phyloP scores from a whole-genome alignment of 1,139 yeast species.

The Diutina scorzettiae region DNA sequence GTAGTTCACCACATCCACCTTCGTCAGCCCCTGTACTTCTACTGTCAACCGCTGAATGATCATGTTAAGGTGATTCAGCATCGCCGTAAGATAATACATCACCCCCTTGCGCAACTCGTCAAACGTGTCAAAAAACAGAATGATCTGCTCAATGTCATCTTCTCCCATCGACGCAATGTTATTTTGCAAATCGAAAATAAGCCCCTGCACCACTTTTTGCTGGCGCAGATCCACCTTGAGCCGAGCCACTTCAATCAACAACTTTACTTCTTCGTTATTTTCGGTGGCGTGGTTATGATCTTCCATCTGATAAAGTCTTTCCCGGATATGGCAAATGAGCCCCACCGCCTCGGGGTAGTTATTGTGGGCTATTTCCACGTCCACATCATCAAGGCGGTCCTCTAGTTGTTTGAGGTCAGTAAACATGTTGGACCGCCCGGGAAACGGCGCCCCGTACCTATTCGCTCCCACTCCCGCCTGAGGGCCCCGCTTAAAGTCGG shows the following conservation, averaged over 20 bases:
- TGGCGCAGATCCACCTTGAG: constrained; percentile 28
- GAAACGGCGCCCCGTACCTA: neutral
- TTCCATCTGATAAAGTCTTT: constrained; percentile 17
- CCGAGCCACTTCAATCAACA: constrained; percentile 26
- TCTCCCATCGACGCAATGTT: constrained; percentile 22
- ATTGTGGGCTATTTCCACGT: constrained; percentile 52
- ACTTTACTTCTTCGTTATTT: constrained; percentile 19
- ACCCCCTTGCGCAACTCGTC: constrained; percentile 29
- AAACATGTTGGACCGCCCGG: constrained; percentile 14
- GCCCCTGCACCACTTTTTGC: constrained; percentile 24
- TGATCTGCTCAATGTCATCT: constrained; percentile 22
- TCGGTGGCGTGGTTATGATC: constrained; percentile 8
- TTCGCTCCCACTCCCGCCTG: neutral
- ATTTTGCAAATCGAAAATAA: constrained; percentile 28
- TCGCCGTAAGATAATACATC: constrained; percentile 24
- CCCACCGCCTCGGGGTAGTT: constrained; percentile 45
- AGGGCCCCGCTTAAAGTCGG: constrained; percentile 24
- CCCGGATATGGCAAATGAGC: constrained; percentile 31
- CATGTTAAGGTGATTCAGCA: constrained; percentile 21
- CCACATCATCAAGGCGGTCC: constrained; percentile 55
- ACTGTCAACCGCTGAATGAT: constrained; percentile 28
- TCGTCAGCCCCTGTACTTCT: constrained; percentile 34
- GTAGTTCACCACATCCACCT: constrained; percentile 33
- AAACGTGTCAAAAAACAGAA: constrained; percentile 26
- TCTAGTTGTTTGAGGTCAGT: constrained; percentile 41